A percentile compares a stretch with the other conserved stretches of the same genome.
These are phyloP conservation scores for Arthrobotrys conoides DNA, from an alignment of 2,329 filamentous ascomycete genomes.

Conservation along the genomic window DNA sequence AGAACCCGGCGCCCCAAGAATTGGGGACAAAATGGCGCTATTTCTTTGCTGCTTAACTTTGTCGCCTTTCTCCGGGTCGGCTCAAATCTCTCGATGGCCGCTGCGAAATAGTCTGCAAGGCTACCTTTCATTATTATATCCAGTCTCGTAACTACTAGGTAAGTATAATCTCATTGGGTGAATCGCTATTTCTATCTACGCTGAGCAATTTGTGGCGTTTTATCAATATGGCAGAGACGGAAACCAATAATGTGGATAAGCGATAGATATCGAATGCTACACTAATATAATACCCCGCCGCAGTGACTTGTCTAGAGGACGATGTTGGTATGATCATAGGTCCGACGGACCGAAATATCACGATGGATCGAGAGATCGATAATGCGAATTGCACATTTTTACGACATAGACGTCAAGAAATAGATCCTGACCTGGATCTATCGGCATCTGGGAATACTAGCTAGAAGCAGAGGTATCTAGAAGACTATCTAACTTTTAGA, in stretches of 20 bases:
- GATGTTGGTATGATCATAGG: constrained; percentile 1
- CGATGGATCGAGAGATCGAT: not conserved
- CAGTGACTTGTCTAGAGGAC: not conserved
- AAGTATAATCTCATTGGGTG: not conserved
- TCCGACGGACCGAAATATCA: constrained; percentile 34
- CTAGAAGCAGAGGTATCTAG: not conserved
- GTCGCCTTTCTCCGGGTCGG: constrained; percentile 9
- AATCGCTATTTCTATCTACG: not conserved
- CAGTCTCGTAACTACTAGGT: not conserved
- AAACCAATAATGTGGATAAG: constrained; percentile 12
- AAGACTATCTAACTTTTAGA: not conserved
- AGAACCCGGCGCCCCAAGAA: not conserved
- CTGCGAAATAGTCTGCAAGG: not conserved
- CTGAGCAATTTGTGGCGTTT: constrained; percentile 29
- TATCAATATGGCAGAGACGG: constrained; percentile 23
- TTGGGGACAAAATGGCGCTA: not conserved
- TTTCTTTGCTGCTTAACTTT: not conserved
- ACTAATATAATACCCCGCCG: not conserved
- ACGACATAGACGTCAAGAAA: not conserved
- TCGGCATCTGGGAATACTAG: not conserved
- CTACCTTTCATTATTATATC: not conserved
- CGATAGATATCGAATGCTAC: not conserved
- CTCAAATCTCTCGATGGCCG: constrained; percentile 15
- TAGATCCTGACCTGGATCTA: not conserved
- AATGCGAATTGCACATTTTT: not conserved